Evolutionary conservation across 441 rosid genomes (phyloP), one percentile per base, ranked within the genome.

Genomic region (Bocquillonia castaneifolia): DNA sequence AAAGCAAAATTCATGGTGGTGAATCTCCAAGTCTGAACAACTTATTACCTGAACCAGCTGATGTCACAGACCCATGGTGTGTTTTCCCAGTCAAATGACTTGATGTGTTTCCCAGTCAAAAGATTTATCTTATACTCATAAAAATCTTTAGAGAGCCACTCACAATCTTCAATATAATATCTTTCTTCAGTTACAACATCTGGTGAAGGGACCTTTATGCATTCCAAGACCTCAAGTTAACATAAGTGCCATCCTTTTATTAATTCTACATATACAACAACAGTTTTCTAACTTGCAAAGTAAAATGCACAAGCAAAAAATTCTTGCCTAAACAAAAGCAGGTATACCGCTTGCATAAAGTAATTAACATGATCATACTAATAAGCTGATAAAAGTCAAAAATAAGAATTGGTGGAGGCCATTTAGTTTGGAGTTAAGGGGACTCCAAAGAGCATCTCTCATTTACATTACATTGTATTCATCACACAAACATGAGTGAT

Each of bases 61-160:
- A 88, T 52, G 84, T 82, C 51, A 80, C 78, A 14, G 93, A 82
- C 62, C 88, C 89, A 71, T 83, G 77, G 57, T 84, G 84, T n/a
- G n/a, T n/a, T n/a, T n/a, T n/a, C n/a, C n/a, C n/a, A 63, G 53
- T 14, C 14, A 44, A 59, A 64, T 62, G n/a, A 90, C 96, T 95
- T 92, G 98, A 79, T 88, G 96, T 63, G 98, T 92, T 28, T 82
- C 28, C 98, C 98, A 68, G 98, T 90, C 77, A 92, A 45, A 59
- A 92, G 95, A 78, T 88, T 92, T 68, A 92, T 87, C 79, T 79
- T 86, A 74, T 91, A 88, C 83, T 90, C 96, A 15, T 82, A 92
- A 72, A 59, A 71, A 73, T 90, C 85, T 71, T 73, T 85, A 42
- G 77, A 71, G 37, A 82, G 77, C 96, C 93, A 92, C 47, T 86